A percentile compares a stretch with the other conserved stretches of the same genome.
Evolutionary conservation across 2,329 filamentous ascomycete genomes (phyloP).

Genomic region (Alternaria sp.): DNA sequence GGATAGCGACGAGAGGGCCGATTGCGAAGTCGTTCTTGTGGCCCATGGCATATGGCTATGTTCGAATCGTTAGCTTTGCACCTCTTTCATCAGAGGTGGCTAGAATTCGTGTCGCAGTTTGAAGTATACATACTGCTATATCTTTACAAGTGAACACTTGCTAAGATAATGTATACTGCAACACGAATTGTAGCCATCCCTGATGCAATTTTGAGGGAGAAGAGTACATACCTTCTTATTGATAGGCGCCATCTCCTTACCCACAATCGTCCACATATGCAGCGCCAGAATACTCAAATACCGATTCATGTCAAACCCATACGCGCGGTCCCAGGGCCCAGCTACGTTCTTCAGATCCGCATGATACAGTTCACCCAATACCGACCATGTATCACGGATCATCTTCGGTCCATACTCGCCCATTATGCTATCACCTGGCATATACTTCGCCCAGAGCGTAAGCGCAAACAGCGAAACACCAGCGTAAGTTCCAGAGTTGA

Average conservation of each 20-base stretch:
- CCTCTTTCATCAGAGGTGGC: background rate
- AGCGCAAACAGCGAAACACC: conserved; percentile 67
- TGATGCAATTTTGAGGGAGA: background rate
- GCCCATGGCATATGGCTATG: conserved; percentile 60
- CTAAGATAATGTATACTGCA: background rate
- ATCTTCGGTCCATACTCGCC: conserved; percentile 59
- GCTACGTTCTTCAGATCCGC: conserved; percentile 66
- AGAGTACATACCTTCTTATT: conserved; percentile 33
- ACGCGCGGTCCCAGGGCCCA: conserved; percentile 69
- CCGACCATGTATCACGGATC: conserved; percentile 61
- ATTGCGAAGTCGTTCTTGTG: conserved; percentile 67
- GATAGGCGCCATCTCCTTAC: conserved; percentile 52
- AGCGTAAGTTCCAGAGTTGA: conserved; percentile 68
- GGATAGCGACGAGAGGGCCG: conserved; percentile 62
- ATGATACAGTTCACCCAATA: conserved; percentile 62
- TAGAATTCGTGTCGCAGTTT: background rate
- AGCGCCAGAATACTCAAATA: conserved; percentile 65
- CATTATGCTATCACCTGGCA: conserved; percentile 62
- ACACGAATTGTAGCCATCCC: background rate
- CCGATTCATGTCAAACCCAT: conserved; percentile 69
- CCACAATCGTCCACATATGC: conserved; percentile 65
- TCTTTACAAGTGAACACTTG: background rate
- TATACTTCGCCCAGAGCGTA: conserved; percentile 66
- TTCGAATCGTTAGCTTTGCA: background rate
- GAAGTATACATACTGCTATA: background rate